Evolutionary conservation across 805 yeast species (phyloP).

Genomic region (Starmera caribaea): DNA sequence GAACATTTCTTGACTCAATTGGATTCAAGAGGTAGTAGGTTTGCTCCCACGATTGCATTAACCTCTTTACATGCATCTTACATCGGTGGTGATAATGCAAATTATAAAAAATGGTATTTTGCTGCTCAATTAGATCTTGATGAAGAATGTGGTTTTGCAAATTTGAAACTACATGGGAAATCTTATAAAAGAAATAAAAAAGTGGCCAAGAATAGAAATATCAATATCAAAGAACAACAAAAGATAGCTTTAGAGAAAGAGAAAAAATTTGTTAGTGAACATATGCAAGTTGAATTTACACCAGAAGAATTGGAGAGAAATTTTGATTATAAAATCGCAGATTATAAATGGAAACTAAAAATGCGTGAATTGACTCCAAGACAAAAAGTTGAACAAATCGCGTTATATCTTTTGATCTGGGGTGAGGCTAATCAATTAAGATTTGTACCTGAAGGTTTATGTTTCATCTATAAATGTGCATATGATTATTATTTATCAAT

Average conservation of each 20-base stretch:
- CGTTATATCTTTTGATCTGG: slow-evolving; percentile 72
- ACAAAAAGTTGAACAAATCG: slow-evolving; percentile 53
- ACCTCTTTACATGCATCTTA: slow-evolving; percentile 78
- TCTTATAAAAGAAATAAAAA: slow-evolving; percentile 32
- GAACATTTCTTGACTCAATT: slow-evolving; percentile 73
- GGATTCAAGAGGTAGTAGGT: slow-evolving; percentile 81
- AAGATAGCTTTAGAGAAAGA: slow-evolving; percentile 36
- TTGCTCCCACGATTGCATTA: slow-evolving; percentile 62
- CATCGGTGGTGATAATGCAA: slow-evolving; percentile 84
- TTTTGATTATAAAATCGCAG: slow-evolving; percentile 56
- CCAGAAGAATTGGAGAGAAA: slow-evolving; percentile 32
- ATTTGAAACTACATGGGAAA: slow-evolving; percentile 43
- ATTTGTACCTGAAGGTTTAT: slow-evolving; percentile 81
- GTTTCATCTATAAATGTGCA: slow-evolving; percentile 78
- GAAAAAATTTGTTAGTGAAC: slow-evolving; percentile 35
- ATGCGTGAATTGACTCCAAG: slow-evolving; percentile 38
- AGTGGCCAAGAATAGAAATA: slow-evolving; percentile 30
- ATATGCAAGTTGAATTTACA: slow-evolving; percentile 43
- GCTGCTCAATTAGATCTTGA: slow-evolving; percentile 77
- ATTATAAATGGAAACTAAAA: slow-evolving; percentile 45
- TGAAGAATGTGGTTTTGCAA: slow-evolving; percentile 49
- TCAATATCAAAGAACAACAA: slow-evolving; percentile 23
- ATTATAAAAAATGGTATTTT: slow-evolving; percentile 87
- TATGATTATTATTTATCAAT: slow-evolving; percentile 47
- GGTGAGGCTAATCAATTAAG: slow-evolving; percentile 84